These are phyloP conservation scores for Geoglossum cookeanum DNA, from an alignment of 2,329 filamentous ascomycete genomes.

Conservation along the genomic window DNA sequence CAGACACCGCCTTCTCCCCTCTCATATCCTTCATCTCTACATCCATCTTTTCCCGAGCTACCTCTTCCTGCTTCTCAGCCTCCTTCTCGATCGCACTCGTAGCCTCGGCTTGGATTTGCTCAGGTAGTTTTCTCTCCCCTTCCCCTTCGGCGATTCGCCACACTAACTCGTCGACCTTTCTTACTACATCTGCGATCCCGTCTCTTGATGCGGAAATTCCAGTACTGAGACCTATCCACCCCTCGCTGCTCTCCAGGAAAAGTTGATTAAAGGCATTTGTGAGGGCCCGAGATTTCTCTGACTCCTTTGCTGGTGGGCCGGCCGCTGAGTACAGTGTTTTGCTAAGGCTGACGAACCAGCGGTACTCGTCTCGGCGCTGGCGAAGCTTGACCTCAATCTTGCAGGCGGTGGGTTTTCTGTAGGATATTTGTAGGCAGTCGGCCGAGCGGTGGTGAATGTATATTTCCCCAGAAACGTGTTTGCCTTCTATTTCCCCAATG, in stretches of 20 bases:
- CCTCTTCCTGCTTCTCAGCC: not conserved
- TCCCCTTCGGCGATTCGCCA: not conserved
- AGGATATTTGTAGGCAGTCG: conserved; percentile 39
- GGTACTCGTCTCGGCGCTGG: conserved; percentile 27
- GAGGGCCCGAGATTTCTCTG: not conserved
- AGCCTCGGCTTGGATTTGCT: not conserved
- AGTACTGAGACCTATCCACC: conserved; percentile 3
- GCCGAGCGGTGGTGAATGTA: conserved; percentile 34
- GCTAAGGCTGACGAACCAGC: conserved; percentile 30
- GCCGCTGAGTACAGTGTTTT: conserved; percentile 8
- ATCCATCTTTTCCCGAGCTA: not conserved
- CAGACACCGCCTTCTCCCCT: not conserved
- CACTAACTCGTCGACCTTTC: conserved; percentile 2
- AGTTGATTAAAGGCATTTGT: not conserved
- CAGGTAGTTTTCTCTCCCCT: not conserved
- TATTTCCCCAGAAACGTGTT: conserved; percentile 31
- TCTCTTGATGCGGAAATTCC: conserved; percentile 1
- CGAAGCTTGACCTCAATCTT: conserved; percentile 33
- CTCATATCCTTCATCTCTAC: not conserved
- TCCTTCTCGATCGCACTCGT: not conserved
- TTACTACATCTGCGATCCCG: conserved; percentile 2
- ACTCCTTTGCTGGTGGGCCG: not conserved
- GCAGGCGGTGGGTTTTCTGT: conserved; percentile 18
- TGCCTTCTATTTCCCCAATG: conserved; percentile 39
- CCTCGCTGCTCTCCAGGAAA: conserved; percentile 1